Base-by-base conservation (phyloP, 2,329 filamentous ascomycete genomes). In the Colletotrichum sp. region DNA sequence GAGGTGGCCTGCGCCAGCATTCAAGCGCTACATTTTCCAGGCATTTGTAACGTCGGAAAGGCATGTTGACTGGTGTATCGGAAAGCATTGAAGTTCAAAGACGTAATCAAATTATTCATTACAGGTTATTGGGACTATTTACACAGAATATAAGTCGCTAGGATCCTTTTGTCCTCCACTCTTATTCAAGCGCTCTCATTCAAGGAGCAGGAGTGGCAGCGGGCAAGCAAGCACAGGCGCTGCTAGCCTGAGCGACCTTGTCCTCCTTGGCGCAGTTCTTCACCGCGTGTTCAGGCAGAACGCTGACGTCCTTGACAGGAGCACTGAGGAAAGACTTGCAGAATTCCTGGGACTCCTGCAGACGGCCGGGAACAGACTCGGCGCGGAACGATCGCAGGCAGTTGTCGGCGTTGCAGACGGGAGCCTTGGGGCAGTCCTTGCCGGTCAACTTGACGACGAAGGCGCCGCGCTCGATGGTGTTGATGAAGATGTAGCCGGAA, bases 391-490 rank as follows among this genome's bases (percentile, higher is more conserved):
- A 83, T 24, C 83, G 82, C 28, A 85, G 81, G 79, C 85, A 86
- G 77, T 85, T 83, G 79, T 86, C 84, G 64, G 83, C 82, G 71
- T 79, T 77, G 79, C 84, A 84, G 26, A 76, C 70, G 32, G 68
- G 76, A n/a, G 71, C 59, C 66, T 76, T 76, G 55, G 78, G 72
- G 66, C 72, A 78, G 16, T 78, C 73, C 72, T 70, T 65, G 59
- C 70, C 60, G 28, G 74, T 79, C 76, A 79, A 78, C 83, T 89
- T 90, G 13, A 90, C 83, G 9, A 87, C 84, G 65, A 87, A 90
- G 7, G 85, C 84, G 67, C 89, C 89, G 8, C 88, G 82, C 81
- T 90, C 89, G 72, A 90, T 90, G 5, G 85, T 88, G 81, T 90
- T 90, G 77, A 90, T 80, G 9, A 90, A 84, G 72, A 90, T 85